These are phyloP conservation scores for Venturia carpophila DNA, from an alignment of 2,329 filamentous ascomycete genomes.

Conservation along the genomic window DNA sequence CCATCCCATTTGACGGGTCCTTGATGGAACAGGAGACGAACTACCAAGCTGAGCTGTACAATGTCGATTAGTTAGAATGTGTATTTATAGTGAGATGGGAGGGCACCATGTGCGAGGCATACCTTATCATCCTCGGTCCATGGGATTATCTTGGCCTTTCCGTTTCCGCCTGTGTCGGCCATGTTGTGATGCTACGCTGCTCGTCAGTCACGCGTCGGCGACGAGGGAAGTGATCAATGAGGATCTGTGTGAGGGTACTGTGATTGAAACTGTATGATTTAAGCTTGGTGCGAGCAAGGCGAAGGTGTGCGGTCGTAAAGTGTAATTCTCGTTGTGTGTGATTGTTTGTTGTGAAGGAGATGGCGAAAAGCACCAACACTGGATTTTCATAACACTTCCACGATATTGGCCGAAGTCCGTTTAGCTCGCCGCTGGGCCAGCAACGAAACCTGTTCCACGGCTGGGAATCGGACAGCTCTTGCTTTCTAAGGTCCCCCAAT, in stretches of 20 bases:
- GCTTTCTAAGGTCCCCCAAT: neutral
- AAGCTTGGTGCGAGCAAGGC: neutral
- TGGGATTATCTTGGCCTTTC: neutral
- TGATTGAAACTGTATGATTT: neutral
- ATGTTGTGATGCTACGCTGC: neutral
- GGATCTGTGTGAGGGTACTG: neutral
- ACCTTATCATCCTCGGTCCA: conserved; percentile 15
- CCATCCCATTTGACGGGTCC: conserved; percentile 7
- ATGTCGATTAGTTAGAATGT: neutral
- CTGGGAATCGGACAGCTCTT: neutral
- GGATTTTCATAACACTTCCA: neutral
- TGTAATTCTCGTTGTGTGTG: neutral
- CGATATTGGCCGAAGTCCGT: neutral
- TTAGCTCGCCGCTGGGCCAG: neutral
- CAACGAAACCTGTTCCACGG: neutral
- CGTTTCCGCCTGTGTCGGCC: conserved; percentile 11
- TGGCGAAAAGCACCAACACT: neutral
- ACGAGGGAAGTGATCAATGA: too few species aligned
- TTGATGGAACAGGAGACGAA: conserved; percentile 8
- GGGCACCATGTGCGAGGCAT: neutral
- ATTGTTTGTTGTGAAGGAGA: neutral
- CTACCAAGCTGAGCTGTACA: neutral
- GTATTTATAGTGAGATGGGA: neutral
- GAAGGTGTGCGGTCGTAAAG: neutral
- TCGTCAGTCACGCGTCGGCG: conserved; percentile 5